Evolutionary conservation across 2,329 filamentous ascomycete species (phyloP).

Genomic region (Neonectria ditissima): DNA sequence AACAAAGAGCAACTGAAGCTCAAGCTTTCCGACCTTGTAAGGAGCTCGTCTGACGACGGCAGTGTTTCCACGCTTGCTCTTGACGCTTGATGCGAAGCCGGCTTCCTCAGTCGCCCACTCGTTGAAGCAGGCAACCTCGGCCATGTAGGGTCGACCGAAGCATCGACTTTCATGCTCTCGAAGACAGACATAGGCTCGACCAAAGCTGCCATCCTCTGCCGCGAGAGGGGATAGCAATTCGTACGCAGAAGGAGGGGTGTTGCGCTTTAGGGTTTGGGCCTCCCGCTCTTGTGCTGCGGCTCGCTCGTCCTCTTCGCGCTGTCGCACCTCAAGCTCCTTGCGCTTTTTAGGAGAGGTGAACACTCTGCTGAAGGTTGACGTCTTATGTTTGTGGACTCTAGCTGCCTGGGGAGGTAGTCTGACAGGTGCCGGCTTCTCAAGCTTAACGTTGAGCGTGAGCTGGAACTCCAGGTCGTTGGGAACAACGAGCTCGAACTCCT

Average conservation of each 20-base stretch:
- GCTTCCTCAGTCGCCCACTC: slow-evolving; percentile 96
- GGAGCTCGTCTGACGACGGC: slow-evolving; percentile 84
- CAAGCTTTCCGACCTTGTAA: slow-evolving; percentile 96
- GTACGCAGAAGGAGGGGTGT: slow-evolving; percentile 78
- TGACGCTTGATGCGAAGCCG: slow-evolving; percentile 83
- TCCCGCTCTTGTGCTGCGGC: slow-evolving; percentile 73
- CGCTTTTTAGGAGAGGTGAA: slow-evolving; percentile 97
- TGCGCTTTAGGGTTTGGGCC: slow-evolving; percentile 71
- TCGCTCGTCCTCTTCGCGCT: slow-evolving; percentile 85
- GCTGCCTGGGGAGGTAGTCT: slow-evolving; percentile 66
- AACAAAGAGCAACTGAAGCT: slow-evolving; percentile 93
- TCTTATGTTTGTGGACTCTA: slow-evolving; percentile 78
- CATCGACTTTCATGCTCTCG: slow-evolving; percentile 91
- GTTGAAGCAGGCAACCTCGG: slow-evolving; percentile 96
- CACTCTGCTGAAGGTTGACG: slow-evolving; percentile 90
- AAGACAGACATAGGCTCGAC: slow-evolving; percentile 90
- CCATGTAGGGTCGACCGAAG: slow-evolving; percentile 87
- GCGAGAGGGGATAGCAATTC: slow-evolving; percentile 89
- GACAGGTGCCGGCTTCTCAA: slow-evolving; percentile 77
- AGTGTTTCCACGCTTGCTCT: slow-evolving; percentile 86
- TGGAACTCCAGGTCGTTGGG: slow-evolving; percentile 99
- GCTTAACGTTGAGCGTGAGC: slow-evolving; percentile 93
- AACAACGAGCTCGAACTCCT: slow-evolving; percentile 98
- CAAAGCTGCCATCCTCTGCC: slow-evolving; percentile 93
- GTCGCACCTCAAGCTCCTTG: slow-evolving; percentile 89